phyloP scores from a whole-genome alignment of 257 asterid genomes.

The Fraxinus cuspidata region DNA sequence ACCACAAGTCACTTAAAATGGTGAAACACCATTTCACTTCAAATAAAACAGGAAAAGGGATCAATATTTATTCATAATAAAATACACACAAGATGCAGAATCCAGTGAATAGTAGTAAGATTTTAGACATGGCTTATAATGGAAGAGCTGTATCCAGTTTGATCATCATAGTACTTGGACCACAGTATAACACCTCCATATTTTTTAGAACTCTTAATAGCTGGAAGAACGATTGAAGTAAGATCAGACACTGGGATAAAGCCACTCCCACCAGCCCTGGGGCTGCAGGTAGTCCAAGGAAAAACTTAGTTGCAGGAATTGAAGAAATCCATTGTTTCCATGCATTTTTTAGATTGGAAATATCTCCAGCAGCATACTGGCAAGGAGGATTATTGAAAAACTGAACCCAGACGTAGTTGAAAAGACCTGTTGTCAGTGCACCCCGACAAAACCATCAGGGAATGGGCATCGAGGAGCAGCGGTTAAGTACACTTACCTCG shows the following conservation, averaged over 20 bases:
- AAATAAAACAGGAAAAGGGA: no score
- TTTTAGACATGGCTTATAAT: slow-evolving; percentile 49
- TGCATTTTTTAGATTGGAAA: slow-evolving; percentile 29
- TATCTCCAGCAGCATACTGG: slow-evolving; percentile 30
- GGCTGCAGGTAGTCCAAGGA: slow-evolving; percentile 63
- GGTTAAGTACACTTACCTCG: slow-evolving; percentile 46
- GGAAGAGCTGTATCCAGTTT: slow-evolving; percentile 57
- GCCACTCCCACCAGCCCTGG: slow-evolving; percentile 64
- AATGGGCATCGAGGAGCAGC: slow-evolving; percentile 59
- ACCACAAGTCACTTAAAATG: no score
- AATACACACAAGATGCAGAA: background rate
- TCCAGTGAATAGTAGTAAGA: background rate
- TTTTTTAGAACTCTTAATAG: slow-evolving; percentile 46
- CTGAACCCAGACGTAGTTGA: slow-evolving; percentile 54
- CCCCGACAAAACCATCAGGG: slow-evolving; percentile 50
- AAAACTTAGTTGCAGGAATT: slow-evolving; percentile 47
- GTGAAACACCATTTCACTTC: no score
- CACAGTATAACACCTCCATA: slow-evolving; percentile 74
- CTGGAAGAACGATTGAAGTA: slow-evolving; percentile 52
- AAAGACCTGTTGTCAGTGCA: slow-evolving; percentile 40
- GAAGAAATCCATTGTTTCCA: slow-evolving; percentile 52
- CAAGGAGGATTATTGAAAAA: slow-evolving; percentile 52
- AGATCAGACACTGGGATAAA: slow-evolving; percentile 50
- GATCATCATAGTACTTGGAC: slow-evolving; percentile 60
- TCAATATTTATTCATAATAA: no score